Evolutionary conservation across 306 rosid species (phyloP).

Genomic region (Canavalia ensiformis): DNA sequence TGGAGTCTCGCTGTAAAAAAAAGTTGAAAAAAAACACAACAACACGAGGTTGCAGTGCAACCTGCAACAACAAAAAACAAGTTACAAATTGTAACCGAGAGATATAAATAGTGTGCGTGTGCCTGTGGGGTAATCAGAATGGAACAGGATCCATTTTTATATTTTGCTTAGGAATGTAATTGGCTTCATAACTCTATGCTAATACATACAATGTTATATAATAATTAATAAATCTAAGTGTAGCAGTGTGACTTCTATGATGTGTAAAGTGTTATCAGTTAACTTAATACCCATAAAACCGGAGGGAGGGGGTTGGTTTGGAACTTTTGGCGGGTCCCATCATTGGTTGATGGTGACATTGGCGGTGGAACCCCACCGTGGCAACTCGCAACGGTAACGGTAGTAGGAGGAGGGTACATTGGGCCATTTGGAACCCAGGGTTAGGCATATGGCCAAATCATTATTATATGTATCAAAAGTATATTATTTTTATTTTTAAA

Average conservation of each 20-base stretch:
- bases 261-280: background rate
- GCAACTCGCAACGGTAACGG: too few species aligned
- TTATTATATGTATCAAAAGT: too few species aligned
- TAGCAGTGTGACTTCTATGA: background rate
- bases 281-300: background rate
- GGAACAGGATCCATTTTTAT: background rate
- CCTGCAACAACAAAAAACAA: constrained; percentile 17
- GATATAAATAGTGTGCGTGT: constrained; percentile 9
- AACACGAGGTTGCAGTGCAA: constrained; percentile 32
- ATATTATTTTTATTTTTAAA: too few species aligned
- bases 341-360: background rate
- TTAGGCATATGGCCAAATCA: too few species aligned
- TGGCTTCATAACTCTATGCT: background rate
- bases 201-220: background rate
- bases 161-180: background rate
- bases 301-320: background rate
- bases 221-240: background rate
- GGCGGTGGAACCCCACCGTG: background rate
- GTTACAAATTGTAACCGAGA: constrained; percentile 11
- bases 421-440: too few species aligned
- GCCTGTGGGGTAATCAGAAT: too few species aligned
- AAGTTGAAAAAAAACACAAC: too few species aligned
- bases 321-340: constrained; percentile 7
- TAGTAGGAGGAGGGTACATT: too few species aligned
- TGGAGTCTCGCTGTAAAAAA: constrained; percentile 41